Evolutionary conservation across 495 filamentous ascomycete genomes (phyloP).

Genomic region (Penicillium goetzii): DNA sequence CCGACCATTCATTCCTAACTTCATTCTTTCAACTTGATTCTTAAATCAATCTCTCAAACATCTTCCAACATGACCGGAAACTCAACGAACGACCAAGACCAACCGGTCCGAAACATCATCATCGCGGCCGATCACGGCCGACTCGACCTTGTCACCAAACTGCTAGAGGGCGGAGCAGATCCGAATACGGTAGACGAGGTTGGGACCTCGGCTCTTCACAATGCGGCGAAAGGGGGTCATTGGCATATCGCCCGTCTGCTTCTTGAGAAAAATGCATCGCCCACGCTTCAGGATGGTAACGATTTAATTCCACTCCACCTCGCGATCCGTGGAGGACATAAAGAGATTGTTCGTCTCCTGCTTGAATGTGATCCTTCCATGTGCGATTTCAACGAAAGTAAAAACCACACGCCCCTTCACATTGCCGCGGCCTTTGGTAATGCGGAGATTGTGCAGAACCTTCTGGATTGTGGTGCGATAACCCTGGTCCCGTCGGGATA

Average conservation of each 20-base stretch:
- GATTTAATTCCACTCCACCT: not conserved
- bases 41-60: not conserved
- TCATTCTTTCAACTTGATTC: not conserved
- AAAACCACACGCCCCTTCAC: not conserved
- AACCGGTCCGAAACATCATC: slow-evolving; percentile 12
- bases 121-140: slow-evolving; percentile 14
- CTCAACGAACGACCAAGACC: slow-evolving; percentile 24
- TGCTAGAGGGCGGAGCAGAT: slow-evolving; percentile 13
- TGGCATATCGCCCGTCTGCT: slow-evolving; percentile 16
- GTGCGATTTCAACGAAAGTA: not conserved
- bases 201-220: slow-evolving; percentile 18
- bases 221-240: slow-evolving; percentile 17
- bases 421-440: slow-evolving; percentile 5
- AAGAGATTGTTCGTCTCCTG: slow-evolving; percentile 7
- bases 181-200: slow-evolving; percentile 17
- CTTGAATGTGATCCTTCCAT: slow-evolving; percentile 11
- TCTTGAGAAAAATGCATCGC: slow-evolving; percentile 13
- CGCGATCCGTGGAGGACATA: slow-evolving; percentile 10
- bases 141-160: slow-evolving; percentile 13
- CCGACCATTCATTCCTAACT: too few species aligned
- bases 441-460: slow-evolving; percentile 9
- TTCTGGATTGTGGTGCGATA: slow-evolving; percentile 2
- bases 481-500: not conserved
- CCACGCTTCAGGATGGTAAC: slow-evolving; percentile 4
- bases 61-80: not conserved